Base-by-base conservation (phyloP, 306 rosid genomes). In the Datisca glomerata region DNA sequence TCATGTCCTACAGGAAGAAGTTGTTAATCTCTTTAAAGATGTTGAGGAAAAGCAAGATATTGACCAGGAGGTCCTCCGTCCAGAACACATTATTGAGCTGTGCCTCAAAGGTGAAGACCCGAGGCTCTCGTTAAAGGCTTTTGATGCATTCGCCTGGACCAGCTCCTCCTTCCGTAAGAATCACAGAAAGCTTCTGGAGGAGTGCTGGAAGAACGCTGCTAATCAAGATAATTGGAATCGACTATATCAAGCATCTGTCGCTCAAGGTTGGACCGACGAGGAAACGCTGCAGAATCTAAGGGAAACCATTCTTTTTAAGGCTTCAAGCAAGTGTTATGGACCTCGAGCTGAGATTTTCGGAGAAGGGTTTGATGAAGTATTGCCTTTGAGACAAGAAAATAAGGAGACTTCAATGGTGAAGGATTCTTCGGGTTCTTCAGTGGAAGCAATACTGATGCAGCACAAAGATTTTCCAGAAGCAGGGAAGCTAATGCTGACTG, bases 401-500 rank as follows among this genome's bases (percentile, higher is more conserved):
- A 16, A 43, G 55, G 87, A 76, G 49, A 56, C 76, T 50, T 46
- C 59, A 10, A 18, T 24, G 24, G 7, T 42, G 59, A 65, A 59
- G 39, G 85, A 68, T 52, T 57, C 13, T 41, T 12, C 52, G 15
- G 41, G 53, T 46, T 58, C 75, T 58, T 83, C 94, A 3, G 93
- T 89, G 40, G 86, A 80, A 44, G 55, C 71, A 46, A 77, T 83
- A 55, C 67, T 89, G 49, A 89, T 83, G 97, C 83, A 74, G 63
- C 95, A 83, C 62, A 77, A 66, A 67, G 91, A 77, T 65, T 89
- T 54, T 42, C 67, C 95, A 3, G 84, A 72, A 61, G 97, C 97
- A 5, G 97, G 97, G 23, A 89, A 77, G 60, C 66, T 89, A 65
- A 83, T 89, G 91, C 63, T 83, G 60, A 80, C 92, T 53, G 93